Conservation (phyloP, 768 basidiomycete genomes). For the Clathrus columnatus region DNA sequence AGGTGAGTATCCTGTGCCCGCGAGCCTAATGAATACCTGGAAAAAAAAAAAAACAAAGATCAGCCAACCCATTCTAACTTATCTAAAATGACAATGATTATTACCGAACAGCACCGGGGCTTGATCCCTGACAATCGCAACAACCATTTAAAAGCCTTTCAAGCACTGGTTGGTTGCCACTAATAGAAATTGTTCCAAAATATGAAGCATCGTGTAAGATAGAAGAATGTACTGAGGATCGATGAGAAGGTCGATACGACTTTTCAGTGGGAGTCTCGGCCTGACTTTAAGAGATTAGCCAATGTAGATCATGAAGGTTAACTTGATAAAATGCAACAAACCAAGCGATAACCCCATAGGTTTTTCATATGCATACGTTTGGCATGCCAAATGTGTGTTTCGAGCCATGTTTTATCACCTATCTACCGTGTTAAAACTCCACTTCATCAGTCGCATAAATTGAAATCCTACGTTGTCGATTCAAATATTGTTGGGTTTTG, state of each 20-base stretch:
- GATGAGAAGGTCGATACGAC: conserved; percentile 82
- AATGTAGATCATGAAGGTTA: neutral
- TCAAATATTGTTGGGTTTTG: conserved; percentile 52
- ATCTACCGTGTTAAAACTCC: too few relatives aligned
- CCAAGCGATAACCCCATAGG: conserved; percentile 87
- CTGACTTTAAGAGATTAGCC: conserved; percentile 28
- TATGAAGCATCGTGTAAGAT: conserved; percentile 92
- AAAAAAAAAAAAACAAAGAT: too few relatives aligned
- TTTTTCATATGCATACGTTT: conserved; percentile 94
- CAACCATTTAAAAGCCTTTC: conserved; percentile 41
- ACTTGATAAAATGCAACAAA: conserved; percentile 24
- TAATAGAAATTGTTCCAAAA: conserved; percentile 63
- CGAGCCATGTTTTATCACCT: conserved; percentile 90
- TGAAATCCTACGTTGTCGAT: conserved; percentile 64
- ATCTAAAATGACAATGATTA: neutral
- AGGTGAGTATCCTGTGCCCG: conserved; percentile 58
- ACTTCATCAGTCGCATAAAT: too few relatives aligned
- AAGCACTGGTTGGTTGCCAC: conserved; percentile 51
- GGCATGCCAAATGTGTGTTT: conserved; percentile 95
- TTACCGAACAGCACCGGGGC: conserved; percentile 56
- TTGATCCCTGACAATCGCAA: conserved; percentile 56
- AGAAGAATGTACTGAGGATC: conserved; percentile 75
- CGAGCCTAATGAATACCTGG: conserved; percentile 57
- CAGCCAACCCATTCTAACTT: neutral
- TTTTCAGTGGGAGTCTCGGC: conserved; percentile 87